These are phyloP conservation scores for Eucalyptus microcorys DNA, from an alignment of 345 rosid genomes.

Conservation along the genomic window DNA sequence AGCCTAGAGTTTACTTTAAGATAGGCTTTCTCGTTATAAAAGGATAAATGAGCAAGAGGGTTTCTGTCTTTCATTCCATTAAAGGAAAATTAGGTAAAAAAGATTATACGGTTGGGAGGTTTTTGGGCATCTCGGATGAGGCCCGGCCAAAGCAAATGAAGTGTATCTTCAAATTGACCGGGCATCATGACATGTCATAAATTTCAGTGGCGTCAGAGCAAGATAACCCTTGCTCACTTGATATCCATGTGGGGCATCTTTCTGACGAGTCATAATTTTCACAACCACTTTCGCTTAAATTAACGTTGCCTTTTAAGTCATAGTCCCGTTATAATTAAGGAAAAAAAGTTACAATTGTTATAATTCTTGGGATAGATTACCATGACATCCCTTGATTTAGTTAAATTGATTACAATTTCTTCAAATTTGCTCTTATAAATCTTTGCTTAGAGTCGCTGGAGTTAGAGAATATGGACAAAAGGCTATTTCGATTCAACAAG, in stretches of 20 bases:
- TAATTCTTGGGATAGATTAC: neutral
- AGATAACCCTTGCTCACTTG: neutral
- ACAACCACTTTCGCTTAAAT: no score
- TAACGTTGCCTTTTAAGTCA: neutral
- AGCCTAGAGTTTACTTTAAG: neutral
- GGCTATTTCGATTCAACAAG: neutral
- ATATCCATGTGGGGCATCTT: neutral
- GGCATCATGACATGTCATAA: neutral
- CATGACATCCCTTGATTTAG: neutral
- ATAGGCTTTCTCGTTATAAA: neutral
- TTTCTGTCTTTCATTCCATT: neutral
- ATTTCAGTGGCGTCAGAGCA: neutral
- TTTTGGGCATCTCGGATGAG: neutral
- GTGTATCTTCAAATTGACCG: neutral
- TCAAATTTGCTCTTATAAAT: neutral
- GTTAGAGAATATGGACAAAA: neutral
- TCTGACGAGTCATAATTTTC: neutral
- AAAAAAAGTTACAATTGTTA: neutral
- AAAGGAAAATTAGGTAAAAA: neutral
- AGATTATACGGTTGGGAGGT: neutral
- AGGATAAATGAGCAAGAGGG: neutral
- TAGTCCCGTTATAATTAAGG: neutral
- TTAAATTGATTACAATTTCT: neutral
- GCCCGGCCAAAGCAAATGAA: no score
- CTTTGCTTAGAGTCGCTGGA: neutral